Conservation (phyloP, 2,329 filamentous ascomycete species). For the Cordyceps pruinosa region DNA sequence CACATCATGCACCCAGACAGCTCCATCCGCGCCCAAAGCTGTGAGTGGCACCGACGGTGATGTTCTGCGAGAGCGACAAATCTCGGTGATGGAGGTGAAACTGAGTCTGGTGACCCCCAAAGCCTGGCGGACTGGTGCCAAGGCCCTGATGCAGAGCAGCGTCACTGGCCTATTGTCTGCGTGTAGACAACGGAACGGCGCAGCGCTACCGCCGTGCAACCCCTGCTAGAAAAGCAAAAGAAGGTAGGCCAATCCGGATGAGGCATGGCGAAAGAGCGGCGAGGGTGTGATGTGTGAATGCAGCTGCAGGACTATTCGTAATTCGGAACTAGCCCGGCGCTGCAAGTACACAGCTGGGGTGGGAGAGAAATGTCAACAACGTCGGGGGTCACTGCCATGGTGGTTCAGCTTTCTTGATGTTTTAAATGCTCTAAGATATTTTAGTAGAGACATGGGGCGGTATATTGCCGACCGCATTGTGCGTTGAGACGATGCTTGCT, state of each 20-base stretch:
- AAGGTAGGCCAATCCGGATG: neutral
- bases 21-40: neutral
- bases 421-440: no score
- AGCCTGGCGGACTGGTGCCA: neutral
- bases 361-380: no score
- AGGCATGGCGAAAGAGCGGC: neutral
- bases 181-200: neutral
- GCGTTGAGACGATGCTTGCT: no score
- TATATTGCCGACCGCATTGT: no score
- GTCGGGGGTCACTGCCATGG: no score
- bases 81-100: neutral
- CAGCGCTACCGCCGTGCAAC: neutral
- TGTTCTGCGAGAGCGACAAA: neutral
- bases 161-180: slow-evolving; percentile 1
- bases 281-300: no score
- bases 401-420: no score
- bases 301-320: no score
- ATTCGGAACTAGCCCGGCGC: no score
- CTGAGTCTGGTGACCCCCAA: neutral
- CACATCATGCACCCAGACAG: neutral
- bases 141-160: neutral
- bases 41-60: neutral
- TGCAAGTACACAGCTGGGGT: no score
- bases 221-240: neutral
- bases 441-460: no score